Conservation (phyloP, 768 basidiomycete species). For the Pulveroboletus sp. region DNA sequence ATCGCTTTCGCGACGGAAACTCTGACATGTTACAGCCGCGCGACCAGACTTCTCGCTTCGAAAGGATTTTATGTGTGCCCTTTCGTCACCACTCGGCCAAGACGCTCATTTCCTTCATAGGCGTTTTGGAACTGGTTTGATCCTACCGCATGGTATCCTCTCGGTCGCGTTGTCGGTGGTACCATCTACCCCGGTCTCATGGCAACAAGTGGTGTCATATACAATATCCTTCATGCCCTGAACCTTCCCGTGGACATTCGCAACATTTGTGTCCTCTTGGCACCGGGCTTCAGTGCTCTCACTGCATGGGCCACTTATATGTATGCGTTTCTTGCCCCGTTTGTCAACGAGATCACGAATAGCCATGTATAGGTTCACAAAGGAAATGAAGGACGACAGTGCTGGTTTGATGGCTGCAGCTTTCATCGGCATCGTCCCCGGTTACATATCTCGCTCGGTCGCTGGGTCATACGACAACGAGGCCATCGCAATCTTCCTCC, state of each 20-base stretch:
- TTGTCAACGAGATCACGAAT: background rate
- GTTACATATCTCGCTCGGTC: constrained; percentile 98
- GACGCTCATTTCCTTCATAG: constrained; percentile 37
- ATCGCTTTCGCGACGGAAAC: background rate
- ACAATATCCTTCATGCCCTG: constrained; percentile 80
- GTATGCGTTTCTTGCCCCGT: constrained; percentile 39
- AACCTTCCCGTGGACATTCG: constrained; percentile 97
- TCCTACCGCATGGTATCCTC: constrained; percentile 98
- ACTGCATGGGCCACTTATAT: constrained; percentile 97
- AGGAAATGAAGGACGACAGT: constrained; percentile 91
- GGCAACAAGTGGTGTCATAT: constrained; percentile 97
- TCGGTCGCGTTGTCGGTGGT: constrained; percentile 96
- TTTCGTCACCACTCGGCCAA: background rate
- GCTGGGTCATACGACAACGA: constrained; percentile 99
- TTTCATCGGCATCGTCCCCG: constrained; percentile 96
- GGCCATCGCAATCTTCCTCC: constrained; percentile 98
- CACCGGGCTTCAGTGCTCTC: constrained; percentile 93
- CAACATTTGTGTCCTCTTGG: constrained; percentile 94
- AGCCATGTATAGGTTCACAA: constrained; percentile 71
- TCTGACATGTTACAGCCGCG: constrained; percentile 56
- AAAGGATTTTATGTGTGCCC: constrained; percentile 89
- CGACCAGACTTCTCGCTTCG: constrained; percentile 83
- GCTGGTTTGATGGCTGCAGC: constrained; percentile 96
- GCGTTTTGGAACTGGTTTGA: constrained; percentile 99
- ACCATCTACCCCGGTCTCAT: constrained; percentile 98